These are phyloP conservation scores for Cystobasidium ongulense DNA, from an alignment of 768 basidiomycete species.

Conservation along the genomic window DNA sequence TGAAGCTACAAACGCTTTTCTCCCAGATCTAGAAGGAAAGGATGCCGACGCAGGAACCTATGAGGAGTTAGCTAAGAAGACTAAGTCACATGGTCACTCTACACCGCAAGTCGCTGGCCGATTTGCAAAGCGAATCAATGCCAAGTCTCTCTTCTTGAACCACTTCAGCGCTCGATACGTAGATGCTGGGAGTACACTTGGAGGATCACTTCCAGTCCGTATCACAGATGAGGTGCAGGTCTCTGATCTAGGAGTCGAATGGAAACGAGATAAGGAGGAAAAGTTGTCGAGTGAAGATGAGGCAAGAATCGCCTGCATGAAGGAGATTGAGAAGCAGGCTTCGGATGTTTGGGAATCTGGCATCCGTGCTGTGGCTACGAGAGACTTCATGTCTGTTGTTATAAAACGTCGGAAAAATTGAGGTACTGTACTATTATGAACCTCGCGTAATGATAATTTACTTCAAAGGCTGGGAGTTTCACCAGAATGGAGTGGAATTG, in stretches of 20 bases:
- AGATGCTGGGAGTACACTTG: slow-evolving; percentile 21
- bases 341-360: slow-evolving; percentile 4
- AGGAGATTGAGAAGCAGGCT: slow-evolving; percentile 23
- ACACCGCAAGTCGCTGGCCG: slow-evolving; percentile 61
- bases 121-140: slow-evolving; percentile 59
- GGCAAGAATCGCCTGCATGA: background rate
- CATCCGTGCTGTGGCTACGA: slow-evolving; percentile 5
- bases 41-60: slow-evolving; percentile 42
- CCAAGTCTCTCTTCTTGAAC: slow-evolving; percentile 61
- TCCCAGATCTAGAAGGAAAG: slow-evolving; percentile 51
- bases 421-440: background rate
- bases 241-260: background rate
- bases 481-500: background rate
- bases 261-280: background rate
- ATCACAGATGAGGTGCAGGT: background rate
- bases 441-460: no score
- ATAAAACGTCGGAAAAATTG: slow-evolving; percentile 15
- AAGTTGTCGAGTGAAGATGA: background rate
- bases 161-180: slow-evolving; percentile 64
- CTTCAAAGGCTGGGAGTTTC: background rate
- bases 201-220: background rate
- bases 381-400: slow-evolving; percentile 26
- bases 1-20: slow-evolving; percentile 69
- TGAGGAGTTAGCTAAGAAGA: slow-evolving; percentile 55
- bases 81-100: slow-evolving; percentile 65